Evolutionary conservation across 1,284 basidiomycete genomes (phyloP).

Genomic region (Austroboletus novae-zelandiae): DNA sequence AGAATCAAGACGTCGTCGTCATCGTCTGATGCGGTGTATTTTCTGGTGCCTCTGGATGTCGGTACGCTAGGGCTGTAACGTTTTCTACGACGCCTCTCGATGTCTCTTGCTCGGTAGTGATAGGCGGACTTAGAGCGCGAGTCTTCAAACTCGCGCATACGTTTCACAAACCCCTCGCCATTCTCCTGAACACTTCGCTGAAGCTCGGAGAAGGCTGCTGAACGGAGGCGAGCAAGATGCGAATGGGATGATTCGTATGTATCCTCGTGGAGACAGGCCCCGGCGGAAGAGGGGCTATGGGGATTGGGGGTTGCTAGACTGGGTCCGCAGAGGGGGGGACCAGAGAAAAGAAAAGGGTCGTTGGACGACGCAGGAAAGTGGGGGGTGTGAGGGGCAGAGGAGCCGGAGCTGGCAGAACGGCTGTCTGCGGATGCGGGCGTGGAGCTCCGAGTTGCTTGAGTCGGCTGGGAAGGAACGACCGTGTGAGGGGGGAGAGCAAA

Average conservation of each 20-base stretch:
- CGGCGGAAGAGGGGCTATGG: conserved; percentile 22
- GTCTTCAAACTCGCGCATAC: conserved; percentile 69
- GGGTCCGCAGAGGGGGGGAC: conserved; percentile 22
- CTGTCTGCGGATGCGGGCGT: conserved; percentile 32
- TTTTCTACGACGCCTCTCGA: conserved; percentile 40
- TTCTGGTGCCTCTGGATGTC: conserved; percentile 10
- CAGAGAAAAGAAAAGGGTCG: conserved; percentile 56
- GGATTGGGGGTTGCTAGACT: conserved; percentile 17
- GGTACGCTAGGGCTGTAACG: conserved; percentile 31
- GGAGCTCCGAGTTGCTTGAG: conserved; percentile 21
- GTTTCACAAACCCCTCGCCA: conserved; percentile 64
- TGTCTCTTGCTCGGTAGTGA: conserved; percentile 36
- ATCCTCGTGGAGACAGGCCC: conserved; percentile 13
- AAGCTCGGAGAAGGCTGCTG: conserved; percentile 63
- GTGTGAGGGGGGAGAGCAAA: neutral
- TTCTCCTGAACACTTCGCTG: conserved; percentile 57
- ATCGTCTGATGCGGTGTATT: conserved; percentile 36
- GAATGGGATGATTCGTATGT: conserved; percentile 22
- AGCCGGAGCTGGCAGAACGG: conserved; percentile 25
- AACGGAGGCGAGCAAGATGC: conserved; percentile 49
- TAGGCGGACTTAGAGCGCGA: conserved; percentile 41
- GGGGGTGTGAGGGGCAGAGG: conserved; percentile 31
- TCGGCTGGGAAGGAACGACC: conserved; percentile 12
- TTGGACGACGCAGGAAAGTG: conserved; percentile 54
- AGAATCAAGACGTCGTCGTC: conserved; percentile 60